These are phyloP conservation scores for Chrysosporium keratinophilum DNA, from an alignment of 2,329 filamentous ascomycete species.

Conservation along the genomic window DNA sequence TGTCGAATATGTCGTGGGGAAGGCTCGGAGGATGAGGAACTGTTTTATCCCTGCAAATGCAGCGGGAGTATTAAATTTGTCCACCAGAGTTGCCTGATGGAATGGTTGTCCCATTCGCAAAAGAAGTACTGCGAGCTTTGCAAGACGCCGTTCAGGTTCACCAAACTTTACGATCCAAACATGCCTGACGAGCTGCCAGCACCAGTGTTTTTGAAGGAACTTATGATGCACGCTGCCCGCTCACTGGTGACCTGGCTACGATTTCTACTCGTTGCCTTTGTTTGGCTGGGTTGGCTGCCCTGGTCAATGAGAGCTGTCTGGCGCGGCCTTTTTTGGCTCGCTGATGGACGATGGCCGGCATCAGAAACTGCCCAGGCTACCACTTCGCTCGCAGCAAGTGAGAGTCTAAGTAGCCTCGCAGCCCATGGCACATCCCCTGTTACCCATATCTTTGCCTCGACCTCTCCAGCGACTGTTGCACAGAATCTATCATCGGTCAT, in stretches of 20 bases:
- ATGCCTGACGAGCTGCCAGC: slow-evolving; percentile 81
- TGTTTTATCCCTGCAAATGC: slow-evolving; percentile 98
- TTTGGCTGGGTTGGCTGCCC: slow-evolving; percentile 83
- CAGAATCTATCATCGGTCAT: slow-evolving; percentile 21
- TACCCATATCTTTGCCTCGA: slow-evolving; percentile 18
- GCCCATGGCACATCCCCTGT: slow-evolving; percentile 23
- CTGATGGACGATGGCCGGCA: slow-evolving; percentile 58
- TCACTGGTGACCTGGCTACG: slow-evolving; percentile 70
- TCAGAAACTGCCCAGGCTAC: slow-evolving; percentile 21
- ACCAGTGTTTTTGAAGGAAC: slow-evolving; percentile 68
- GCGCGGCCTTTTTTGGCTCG: slow-evolving; percentile 90
- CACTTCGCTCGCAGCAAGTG: slow-evolving; percentile 14
- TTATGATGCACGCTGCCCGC: slow-evolving; percentile 59
- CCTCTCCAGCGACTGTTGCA: slow-evolving; percentile 20
- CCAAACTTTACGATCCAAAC: slow-evolving; percentile 86
- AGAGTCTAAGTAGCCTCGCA: slow-evolving; percentile 19
- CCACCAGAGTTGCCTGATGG: slow-evolving; percentile 95
- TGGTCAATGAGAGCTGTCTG: slow-evolving; percentile 86
- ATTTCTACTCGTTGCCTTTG: slow-evolving; percentile 63
- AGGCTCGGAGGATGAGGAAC: slow-evolving; percentile 65
- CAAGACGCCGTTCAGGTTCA: slow-evolving; percentile 97
- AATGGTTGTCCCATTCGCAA: slow-evolving; percentile 96
- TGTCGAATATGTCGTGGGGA: slow-evolving; percentile 96
- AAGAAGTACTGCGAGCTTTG: slow-evolving; percentile 99
- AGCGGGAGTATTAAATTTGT: slow-evolving; percentile 98